A percentile compares a stretch with the other conserved stretches of the same genome.
phyloP scores from a whole-genome alignment of 1,284 basidiomycete genomes.

The Apiotrichum mycotoxinovorans region DNA sequence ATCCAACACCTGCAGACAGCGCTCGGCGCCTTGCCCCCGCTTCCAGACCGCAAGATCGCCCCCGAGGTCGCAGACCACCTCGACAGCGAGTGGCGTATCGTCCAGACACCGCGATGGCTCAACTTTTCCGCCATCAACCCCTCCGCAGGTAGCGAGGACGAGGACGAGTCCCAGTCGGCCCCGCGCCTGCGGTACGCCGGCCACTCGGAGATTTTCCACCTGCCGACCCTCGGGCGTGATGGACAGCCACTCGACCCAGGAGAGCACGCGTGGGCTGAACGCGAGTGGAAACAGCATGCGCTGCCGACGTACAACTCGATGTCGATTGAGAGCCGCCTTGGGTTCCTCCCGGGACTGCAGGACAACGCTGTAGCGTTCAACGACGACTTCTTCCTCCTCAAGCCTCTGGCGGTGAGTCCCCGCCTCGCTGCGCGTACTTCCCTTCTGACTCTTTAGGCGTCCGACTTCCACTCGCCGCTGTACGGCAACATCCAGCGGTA shows the following conservation, averaged over 20 bases:
- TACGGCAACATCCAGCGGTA: conserved; percentile 45
- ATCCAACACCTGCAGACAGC: too few relatives aligned
- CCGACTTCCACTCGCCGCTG: conserved; percentile 43
- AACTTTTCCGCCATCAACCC: conserved; percentile 24
- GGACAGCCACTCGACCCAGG: conserved; percentile 10
- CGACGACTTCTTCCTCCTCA: conserved; percentile 45
- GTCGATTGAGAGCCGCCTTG: conserved; percentile 44
- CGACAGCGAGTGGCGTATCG: conserved; percentile 29
- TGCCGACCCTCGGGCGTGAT: conserved; percentile 19
- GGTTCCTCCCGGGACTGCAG: conserved; percentile 40
- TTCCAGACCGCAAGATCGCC: conserved; percentile 4
- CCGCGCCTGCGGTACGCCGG: conserved; percentile 35
- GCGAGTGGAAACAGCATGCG: conserved; percentile 35
- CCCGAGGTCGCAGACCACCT: conserved; percentile 5
- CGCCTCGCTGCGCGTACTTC: background rate
- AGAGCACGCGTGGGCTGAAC: conserved; percentile 32
- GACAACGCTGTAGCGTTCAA: conserved; percentile 40
- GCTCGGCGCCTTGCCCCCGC: too few relatives aligned
- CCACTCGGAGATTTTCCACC: conserved; percentile 45
- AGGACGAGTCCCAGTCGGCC: conserved; percentile 4
- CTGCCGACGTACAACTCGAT: conserved; percentile 48
- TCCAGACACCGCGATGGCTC: conserved; percentile 43
- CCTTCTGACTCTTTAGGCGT: conserved; percentile 8
- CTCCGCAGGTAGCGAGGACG: background rate
- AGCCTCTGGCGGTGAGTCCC: conserved; percentile 11